Evolutionary conservation across 2,329 filamentous ascomycete species (phyloP).

Genomic region (Clonostachys solani): DNA sequence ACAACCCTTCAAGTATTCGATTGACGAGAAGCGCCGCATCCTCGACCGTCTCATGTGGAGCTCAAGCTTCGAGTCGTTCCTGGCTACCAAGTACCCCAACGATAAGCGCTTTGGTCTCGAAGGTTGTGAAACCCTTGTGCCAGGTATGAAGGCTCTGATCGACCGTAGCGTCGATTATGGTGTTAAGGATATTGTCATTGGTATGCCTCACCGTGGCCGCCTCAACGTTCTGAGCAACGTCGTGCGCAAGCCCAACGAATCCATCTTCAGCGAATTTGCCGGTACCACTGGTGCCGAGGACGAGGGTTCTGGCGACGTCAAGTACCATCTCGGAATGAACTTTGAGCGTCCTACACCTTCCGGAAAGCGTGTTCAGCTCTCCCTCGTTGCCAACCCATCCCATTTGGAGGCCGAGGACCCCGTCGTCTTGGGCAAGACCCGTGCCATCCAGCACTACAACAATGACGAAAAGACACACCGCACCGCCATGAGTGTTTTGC

Average conservation of each 20-base stretch:
- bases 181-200: slow-evolving; percentile 98
- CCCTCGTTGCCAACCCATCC: slow-evolving; percentile 95
- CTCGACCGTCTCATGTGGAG: slow-evolving; percentile 98
- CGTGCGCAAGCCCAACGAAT: slow-evolving; percentile 97
- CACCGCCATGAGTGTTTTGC: slow-evolving; percentile 90
- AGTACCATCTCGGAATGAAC: slow-evolving; percentile 99
- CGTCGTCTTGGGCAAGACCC: slow-evolving; percentile 93
- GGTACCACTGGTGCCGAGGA: slow-evolving; percentile 83
- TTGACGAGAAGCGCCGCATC: slow-evolving; percentile 97
- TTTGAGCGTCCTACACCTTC: slow-evolving; percentile 97
- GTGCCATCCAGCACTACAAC: slow-evolving; percentile 98
- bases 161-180: slow-evolving; percentile 98
- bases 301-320: slow-evolving; percentile 96
- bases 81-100: slow-evolving; percentile 96
- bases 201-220: slow-evolving; percentile 98
- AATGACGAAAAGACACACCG: slow-evolving; percentile 87
- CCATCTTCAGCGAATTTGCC: slow-evolving; percentile 97
- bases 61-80: slow-evolving; percentile 93
- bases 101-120: slow-evolving; percentile 99
- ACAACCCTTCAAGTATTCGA: slow-evolving; percentile 91
- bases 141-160: slow-evolving; percentile 98
- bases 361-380: slow-evolving; percentile 98
- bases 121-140: slow-evolving; percentile 93
- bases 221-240: slow-evolving; percentile 98
- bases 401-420: slow-evolving; percentile 98